These are phyloP conservation scores for Fagus sylvatica DNA, from an alignment of 306 rosid species.

Conservation along the genomic window DNA sequence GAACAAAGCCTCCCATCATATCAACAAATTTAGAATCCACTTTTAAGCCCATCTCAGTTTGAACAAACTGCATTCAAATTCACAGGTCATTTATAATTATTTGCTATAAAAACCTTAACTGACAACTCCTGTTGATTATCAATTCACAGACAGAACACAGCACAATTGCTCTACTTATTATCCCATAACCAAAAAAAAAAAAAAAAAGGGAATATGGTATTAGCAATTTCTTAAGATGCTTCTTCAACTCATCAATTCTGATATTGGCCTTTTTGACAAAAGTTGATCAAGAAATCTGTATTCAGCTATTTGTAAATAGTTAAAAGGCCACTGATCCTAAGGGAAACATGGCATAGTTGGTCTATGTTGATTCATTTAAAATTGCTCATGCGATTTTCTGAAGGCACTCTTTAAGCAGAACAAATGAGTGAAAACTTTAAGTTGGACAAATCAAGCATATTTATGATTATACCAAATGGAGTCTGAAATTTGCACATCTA, in stretches of 20 bases:
- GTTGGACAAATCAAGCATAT: background rate
- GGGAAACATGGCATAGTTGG: too few species aligned
- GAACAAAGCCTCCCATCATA: conserved; percentile 64
- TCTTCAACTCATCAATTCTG: background rate
- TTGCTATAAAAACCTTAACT: conserved; percentile 15
- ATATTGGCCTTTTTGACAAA: background rate
- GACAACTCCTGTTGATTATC: conserved; percentile 13
- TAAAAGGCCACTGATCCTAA: background rate
- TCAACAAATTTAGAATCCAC: conserved; percentile 30
- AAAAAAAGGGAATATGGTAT: background rate
- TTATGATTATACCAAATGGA: background rate
- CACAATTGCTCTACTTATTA: background rate
- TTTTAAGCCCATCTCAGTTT: conserved; percentile 58
- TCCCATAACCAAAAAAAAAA: background rate
- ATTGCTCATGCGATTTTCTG: background rate
- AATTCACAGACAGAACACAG: background rate
- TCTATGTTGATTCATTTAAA: background rate
- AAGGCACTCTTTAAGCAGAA: background rate
- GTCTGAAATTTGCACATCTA: background rate
- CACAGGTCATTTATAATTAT: conserved; percentile 2
- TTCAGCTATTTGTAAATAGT: background rate
- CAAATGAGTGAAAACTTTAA: background rate
- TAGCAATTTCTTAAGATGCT: background rate
- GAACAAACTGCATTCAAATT: conserved; percentile 68
- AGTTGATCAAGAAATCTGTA: background rate